Conservation (phyloP, 2,329 filamentous ascomycete genomes). For the Botrytis sinoallii region DNA sequence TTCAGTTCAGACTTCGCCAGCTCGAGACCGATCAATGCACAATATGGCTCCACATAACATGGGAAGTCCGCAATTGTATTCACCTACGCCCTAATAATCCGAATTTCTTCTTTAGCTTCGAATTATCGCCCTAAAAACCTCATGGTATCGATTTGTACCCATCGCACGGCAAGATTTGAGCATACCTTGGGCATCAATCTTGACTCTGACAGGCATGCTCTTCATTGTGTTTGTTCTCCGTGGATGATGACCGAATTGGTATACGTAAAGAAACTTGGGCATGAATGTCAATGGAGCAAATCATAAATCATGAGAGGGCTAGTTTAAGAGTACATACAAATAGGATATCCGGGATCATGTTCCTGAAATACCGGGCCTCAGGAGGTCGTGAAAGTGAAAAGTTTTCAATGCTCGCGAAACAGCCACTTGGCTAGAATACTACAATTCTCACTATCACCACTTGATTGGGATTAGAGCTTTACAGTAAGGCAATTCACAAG, state of each 20-base stretch:
- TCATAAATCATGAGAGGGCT: neutral
- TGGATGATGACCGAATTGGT: neutral
- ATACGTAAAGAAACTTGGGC: too few relatives aligned
- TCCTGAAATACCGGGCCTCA: neutral
- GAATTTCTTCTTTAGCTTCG: neutral
- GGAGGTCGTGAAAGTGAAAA: neutral
- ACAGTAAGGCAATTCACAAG: neutral
- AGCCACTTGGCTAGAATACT: neutral
- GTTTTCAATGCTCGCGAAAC: neutral
- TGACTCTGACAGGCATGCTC: neutral
- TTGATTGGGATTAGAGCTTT: neutral
- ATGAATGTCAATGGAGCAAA: neutral
- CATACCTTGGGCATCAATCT: neutral
- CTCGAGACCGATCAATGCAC: neutral
- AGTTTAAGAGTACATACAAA: neutral
- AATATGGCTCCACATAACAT: neutral
- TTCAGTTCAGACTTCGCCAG: neutral
- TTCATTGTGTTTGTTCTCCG: neutral
- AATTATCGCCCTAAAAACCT: too few relatives aligned
- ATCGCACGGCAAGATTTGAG: neutral
- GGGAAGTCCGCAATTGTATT: neutral
- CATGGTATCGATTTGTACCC: neutral
- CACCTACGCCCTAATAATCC: neutral
- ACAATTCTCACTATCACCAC: neutral
- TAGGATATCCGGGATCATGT: neutral